Conservation (phyloP, 495 filamentous ascomycete species). For the Sporormia fimetaria region DNA sequence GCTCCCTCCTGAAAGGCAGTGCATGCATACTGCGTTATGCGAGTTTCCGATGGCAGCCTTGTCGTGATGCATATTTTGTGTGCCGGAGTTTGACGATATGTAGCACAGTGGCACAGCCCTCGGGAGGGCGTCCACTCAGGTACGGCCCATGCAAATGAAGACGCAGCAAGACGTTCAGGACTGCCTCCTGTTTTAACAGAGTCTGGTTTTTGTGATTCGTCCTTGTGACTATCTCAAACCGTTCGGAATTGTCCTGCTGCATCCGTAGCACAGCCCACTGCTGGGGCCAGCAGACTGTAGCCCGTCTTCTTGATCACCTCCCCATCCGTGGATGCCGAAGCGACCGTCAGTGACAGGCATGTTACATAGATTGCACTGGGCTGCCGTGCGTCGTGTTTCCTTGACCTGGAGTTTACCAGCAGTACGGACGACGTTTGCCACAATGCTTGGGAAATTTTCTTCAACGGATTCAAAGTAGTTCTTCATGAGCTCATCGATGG, state of each 20-base stretch:
- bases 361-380: conserved; percentile 23
- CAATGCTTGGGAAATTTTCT: conserved; percentile 76
- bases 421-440: conserved; percentile 87
- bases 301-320: conserved; percentile 26
- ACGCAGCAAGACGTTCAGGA: too few species aligned
- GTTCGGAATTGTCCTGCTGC: conserved; percentile 39
- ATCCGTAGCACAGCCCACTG: conserved; percentile 45
- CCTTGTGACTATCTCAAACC: too few species aligned
- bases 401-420: conserved; percentile 54
- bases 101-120: too few species aligned
- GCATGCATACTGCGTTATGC: too few species aligned
- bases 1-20: too few species aligned
- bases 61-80: too few species aligned
- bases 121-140: too few species aligned
- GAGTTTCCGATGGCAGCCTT: too few species aligned
- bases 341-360: conserved; percentile 23
- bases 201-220: too few species aligned
- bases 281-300: not conserved
- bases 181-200: too few species aligned
- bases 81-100: too few species aligned
- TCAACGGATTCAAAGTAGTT: conserved; percentile 85
- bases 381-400: not conserved
- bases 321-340: conserved; percentile 28
- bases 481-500: conserved; percentile 81
- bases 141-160: too few species aligned